Evolutionary conservation across 768 basidiomycete genomes (phyloP), one percentile per base, ranked within the genome.

Genomic region (Phlebiopsis flavidoalba): DNA sequence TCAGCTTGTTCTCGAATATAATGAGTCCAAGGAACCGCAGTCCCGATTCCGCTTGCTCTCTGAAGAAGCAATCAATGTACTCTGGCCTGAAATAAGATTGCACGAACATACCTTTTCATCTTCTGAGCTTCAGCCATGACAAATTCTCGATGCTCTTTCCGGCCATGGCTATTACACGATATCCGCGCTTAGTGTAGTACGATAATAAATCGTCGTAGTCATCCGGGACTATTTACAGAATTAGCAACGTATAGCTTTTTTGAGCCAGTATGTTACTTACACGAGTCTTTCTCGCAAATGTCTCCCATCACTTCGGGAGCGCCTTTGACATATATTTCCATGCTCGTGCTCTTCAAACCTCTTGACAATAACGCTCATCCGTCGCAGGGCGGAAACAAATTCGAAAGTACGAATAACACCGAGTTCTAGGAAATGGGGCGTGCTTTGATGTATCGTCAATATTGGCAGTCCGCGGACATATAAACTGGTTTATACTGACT

Each of bases 281-380:
- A 87, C n/a, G 95, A 91, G 55, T 89, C 84, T 62, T 80, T 87
- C 58, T 95, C 90, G 71, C 97, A 99, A 59, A 99, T 98, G 46
- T 95, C 95, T 7, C 75, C 72, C 95, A 99, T 98, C 59, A 98
- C 93, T 73, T 99, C 97, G 0, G 97, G 97, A 1, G 97, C 97
- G n/a, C 97, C 97, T 71, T 99, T 99, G 67, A 95, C 95, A 70
- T 98, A 98, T 11, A 98, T 81, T 71, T 99, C 97, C 94, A 99
- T 98, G 71, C 91, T 93, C 57, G 75, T 84, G 65, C 95, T 95
- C 72, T 90, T 97, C n/a, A 57, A 99, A 81, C 55, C 93, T 82
- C 73, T 98, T 99, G 67, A 98, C 96, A 56, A 99, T 85, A 26
- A 99, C 97, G 64, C 95, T 97, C 96, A 99, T 99, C 55, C 97